Evolutionary conservation across 2,329 filamentous ascomycete genomes (phyloP).

Genomic region (Domatiomyces catenatus): DNA sequence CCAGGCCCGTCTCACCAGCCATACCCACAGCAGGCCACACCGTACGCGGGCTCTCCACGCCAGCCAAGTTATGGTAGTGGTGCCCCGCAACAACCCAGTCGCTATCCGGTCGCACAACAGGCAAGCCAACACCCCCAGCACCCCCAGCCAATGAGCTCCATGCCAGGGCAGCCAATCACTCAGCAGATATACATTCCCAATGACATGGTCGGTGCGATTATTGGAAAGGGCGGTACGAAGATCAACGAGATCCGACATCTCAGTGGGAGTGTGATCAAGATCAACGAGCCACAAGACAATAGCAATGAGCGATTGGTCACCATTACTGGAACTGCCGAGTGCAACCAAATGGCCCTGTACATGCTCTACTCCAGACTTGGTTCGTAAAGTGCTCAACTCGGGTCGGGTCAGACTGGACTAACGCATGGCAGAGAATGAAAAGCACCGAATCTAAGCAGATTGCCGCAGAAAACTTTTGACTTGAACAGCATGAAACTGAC

Average conservation of each 20-base stretch:
- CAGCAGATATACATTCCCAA: slow-evolving; percentile 99
- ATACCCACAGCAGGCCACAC: slow-evolving; percentile 40
- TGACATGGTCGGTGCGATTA: slow-evolving; percentile 98
- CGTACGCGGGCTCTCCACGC: slow-evolving; percentile 63
- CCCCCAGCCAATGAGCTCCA: slow-evolving; percentile 49
- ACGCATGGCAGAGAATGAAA: slow-evolving; percentile 50
- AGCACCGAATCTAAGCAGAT: slow-evolving; percentile 39
- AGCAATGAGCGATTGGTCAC: slow-evolving; percentile 96
- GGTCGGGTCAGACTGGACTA: slow-evolving; percentile 10
- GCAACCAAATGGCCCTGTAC: slow-evolving; percentile 98
- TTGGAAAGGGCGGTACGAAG: slow-evolving; percentile 95
- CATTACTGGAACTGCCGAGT: slow-evolving; percentile 93
- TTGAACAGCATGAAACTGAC: not conserved
- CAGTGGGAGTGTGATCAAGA: slow-evolving; percentile 96
- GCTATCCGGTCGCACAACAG: slow-evolving; percentile 46
- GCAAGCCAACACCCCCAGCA: slow-evolving; percentile 49
- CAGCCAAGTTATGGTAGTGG: slow-evolving; percentile 60
- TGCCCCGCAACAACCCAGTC: slow-evolving; percentile 61
- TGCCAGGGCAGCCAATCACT: slow-evolving; percentile 72
- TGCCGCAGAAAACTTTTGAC: not conserved
- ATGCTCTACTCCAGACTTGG: slow-evolving; percentile 97
- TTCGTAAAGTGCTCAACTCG: slow-evolving; percentile 36
- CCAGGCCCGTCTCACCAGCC: slow-evolving; percentile 38
- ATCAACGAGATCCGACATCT: slow-evolving; percentile 98
- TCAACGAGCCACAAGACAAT: slow-evolving; percentile 97